Percentiles rank a stretch among this genome's conserved stretches.
Conservation (phyloP, 768 basidiomycete species). For the Amanita muscaria region DNA sequence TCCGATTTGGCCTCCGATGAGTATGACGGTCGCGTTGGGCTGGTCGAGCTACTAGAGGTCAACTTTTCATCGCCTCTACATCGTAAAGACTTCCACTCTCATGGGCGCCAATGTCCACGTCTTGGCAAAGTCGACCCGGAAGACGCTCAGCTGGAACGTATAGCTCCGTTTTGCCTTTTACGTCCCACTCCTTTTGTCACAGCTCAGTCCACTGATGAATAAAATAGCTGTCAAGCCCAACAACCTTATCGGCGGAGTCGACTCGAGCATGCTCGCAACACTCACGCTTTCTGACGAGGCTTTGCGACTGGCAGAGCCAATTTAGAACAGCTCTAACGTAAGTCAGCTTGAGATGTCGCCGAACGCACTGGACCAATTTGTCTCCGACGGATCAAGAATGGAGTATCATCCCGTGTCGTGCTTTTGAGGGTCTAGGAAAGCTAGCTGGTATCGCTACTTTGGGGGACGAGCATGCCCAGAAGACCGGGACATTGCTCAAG, state of each 20-base stretch:
- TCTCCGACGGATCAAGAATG: conserved; percentile 9
- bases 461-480: conserved; percentile 20
- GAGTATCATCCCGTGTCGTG: conserved; percentile 8
- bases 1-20: conserved; percentile 15
- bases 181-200: conserved; percentile 15
- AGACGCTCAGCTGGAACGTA: conserved; percentile 30
- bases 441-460: conserved; percentile 19
- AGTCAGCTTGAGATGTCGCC: no score
- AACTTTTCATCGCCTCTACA: conserved; percentile 18
- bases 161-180: conserved; percentile 27
- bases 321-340: no score
- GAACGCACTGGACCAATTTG: no score
- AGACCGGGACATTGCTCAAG: conserved; percentile 23
- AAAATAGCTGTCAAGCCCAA: conserved; percentile 22
- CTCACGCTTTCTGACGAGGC: conserved; percentile 21
- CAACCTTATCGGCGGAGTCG: conserved; percentile 19
- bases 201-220: conserved; percentile 13
- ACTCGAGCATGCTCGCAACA: conserved; percentile 22
- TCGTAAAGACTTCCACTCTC: conserved; percentile 1
- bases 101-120: conserved; percentile 17
- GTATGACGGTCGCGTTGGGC: conserved; percentile 30
- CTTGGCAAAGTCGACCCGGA: conserved; percentile 24
- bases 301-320: conserved; percentile 17
- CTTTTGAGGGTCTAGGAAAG: conserved; percentile 13
- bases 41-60: conserved; percentile 52